Percentiles rank a stretch among this genome's conserved stretches.
Conservation (phyloP, 2,329 filamentous ascomycete species). For the Fusarium phyllophilum region DNA sequence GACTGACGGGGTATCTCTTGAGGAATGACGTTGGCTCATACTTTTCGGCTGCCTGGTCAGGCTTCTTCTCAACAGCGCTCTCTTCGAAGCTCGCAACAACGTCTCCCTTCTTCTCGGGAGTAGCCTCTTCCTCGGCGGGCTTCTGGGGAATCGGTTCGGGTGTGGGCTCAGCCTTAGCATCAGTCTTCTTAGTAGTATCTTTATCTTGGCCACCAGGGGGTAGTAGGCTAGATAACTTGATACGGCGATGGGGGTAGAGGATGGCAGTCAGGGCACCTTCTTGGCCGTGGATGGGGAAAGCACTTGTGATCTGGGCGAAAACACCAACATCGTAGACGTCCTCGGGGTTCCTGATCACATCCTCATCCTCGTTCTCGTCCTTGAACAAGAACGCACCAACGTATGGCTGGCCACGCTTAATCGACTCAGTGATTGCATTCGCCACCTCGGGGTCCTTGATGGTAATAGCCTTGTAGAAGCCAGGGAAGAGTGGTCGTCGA, state of each 20-base stretch:
- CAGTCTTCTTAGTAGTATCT: conserved; percentile 61
- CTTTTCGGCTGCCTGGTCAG: conserved; percentile 60
- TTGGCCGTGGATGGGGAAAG: conserved; percentile 89
- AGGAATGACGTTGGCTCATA: conserved; percentile 94
- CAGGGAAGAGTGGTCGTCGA: conserved; percentile 91
- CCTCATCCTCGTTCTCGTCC: conserved; percentile 92
- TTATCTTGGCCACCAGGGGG: conserved; percentile 68
- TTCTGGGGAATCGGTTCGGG: conserved; percentile 71
- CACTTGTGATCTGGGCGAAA: conserved; percentile 97
- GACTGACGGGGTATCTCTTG: conserved; percentile 88
- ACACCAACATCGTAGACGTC: conserved; percentile 97
- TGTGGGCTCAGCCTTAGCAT: conserved; percentile 59
- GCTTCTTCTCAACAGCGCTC: conserved; percentile 69
- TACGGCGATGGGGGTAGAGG: conserved; percentile 93
- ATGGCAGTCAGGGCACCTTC: conserved; percentile 90
- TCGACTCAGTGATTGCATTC: conserved; percentile 92
- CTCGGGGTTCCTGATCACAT: conserved; percentile 87
- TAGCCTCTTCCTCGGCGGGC: conserved; percentile 60
- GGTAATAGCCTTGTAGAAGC: conserved; percentile 98
- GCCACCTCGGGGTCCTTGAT: conserved; percentile 93
- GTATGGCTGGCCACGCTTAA: conserved; percentile 96
- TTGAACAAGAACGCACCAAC: conserved; percentile 98
- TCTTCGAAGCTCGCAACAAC: conserved; percentile 98
- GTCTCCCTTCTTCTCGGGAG: conserved; percentile 82
- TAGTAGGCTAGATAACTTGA: conserved; percentile 86